These are phyloP conservation scores for Cotoneaster glaucophyllus DNA, from an alignment of 306 rosid genomes.

Conservation along the genomic window DNA sequence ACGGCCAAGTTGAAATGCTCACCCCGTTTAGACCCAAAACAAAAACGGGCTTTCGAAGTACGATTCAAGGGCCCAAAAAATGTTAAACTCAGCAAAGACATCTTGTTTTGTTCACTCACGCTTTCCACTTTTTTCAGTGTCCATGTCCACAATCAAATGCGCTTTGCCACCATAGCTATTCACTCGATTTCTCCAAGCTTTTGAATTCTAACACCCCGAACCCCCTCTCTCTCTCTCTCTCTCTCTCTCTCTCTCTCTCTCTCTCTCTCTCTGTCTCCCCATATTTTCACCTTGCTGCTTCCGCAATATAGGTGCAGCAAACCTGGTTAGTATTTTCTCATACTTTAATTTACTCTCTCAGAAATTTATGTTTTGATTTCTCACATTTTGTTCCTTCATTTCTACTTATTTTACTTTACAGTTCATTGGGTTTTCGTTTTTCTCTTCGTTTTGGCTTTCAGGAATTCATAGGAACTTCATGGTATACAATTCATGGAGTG, in stretches of 20 bases:
- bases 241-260: background rate
- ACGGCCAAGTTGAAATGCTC: background rate
- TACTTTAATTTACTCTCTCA: background rate
- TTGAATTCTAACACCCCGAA: background rate
- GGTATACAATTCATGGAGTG: slow-evolving; percentile 91
- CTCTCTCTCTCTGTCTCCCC: background rate
- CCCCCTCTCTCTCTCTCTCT: background rate
- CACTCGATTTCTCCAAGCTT: background rate
- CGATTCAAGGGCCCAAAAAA: background rate
- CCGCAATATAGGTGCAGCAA: background rate
- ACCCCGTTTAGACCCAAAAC: background rate
- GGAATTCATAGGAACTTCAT: background rate
- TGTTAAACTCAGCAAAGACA: background rate
- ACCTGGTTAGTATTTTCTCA: background rate
- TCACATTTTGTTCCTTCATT: background rate
- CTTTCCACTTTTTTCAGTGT: background rate
- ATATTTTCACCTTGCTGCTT: background rate
- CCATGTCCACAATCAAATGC: background rate
- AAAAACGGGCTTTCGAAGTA: background rate
- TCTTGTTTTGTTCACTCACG: too few relatives aligned
- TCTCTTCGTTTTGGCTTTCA: background rate
- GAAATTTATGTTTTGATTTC: background rate
- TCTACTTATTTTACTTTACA: background rate
- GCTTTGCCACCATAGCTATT: background rate
- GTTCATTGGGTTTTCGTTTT: background rate